phyloP scores from a whole-genome alignment of 2,329 filamentous ascomycete species.

The Fusarium sororula region DNA sequence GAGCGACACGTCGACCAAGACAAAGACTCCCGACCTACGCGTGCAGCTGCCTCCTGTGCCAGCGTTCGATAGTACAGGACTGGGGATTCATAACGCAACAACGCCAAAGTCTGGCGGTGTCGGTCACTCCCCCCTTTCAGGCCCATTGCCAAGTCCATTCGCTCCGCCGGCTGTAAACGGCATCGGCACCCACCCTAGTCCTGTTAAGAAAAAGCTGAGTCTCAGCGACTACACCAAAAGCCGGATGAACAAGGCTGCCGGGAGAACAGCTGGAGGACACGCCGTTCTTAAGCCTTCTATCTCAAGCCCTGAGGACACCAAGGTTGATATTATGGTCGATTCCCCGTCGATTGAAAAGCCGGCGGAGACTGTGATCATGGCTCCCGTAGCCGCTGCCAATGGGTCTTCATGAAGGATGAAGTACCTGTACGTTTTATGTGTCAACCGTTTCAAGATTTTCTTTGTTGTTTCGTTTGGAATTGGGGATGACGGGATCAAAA shows the following conservation, averaged over 20 bases:
- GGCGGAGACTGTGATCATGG: slow-evolving; percentile 37
- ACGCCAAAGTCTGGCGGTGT: slow-evolving; percentile 59
- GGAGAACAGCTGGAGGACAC: slow-evolving; percentile 43
- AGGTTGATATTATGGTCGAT: slow-evolving; percentile 48
- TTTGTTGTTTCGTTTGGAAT: slow-evolving; percentile 26
- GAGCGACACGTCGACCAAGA: slow-evolving; percentile 42
- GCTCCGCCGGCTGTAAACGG: slow-evolving; percentile 54
- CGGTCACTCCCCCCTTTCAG: slow-evolving; percentile 62
- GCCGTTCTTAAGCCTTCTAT: slow-evolving; percentile 47
- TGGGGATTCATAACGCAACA: slow-evolving; percentile 48
- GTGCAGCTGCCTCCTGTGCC: slow-evolving; percentile 68
- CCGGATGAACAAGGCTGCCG: slow-evolving; percentile 64
- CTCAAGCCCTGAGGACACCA: slow-evolving; percentile 50
- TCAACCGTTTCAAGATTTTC: slow-evolving; percentile 25
- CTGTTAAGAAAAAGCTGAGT: slow-evolving; percentile 73
- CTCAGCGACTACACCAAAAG: slow-evolving; percentile 72
- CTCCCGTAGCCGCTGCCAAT: slow-evolving; percentile 40
- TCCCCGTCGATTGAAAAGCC: slow-evolving; percentile 43
- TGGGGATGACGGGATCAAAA: slow-evolving; percentile 41
- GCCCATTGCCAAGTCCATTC: slow-evolving; percentile 55
- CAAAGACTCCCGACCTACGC: slow-evolving; percentile 56
- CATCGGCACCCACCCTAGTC: slow-evolving; percentile 61
- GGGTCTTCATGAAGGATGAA: slow-evolving; percentile 41
- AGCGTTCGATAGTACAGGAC: slow-evolving; percentile 54
- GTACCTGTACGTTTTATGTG: slow-evolving; percentile 40